Evolutionary conservation across 257 asterid genomes (phyloP), one percentile per base, ranked within the genome.

Genomic region (Petunia axillaris): DNA sequence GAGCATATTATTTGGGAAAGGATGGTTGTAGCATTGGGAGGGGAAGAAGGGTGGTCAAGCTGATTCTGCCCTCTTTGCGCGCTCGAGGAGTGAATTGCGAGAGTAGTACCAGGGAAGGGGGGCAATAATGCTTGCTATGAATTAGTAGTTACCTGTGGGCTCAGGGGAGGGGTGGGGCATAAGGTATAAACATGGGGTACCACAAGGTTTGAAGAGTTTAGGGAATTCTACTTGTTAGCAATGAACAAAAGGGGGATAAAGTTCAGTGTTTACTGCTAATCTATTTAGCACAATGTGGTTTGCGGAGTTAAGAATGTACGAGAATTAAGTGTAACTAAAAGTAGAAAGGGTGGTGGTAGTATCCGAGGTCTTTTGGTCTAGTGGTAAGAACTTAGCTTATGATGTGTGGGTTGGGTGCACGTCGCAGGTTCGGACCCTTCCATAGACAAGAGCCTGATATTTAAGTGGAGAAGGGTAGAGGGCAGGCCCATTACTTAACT

Each of bases 191-290:
- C 6, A 71, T 71, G 60, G 60, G 44, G 11, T 10, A 10, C 50
- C 60, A 25, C 13, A 44, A 50, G 62, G 62, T 50, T 50, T 73
- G 41, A 48, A 71, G 60, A 50, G 52, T 48, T 36, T 48, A 50
- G 35, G 43, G 77, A 2, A 71, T 71, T 71, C 77, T 50, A 2
- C 58, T 71, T 48, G 43, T 48, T 11, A 50, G 62, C 25, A 50
- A 48, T 25, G 6, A 48, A 6, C 35, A 35, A 35, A 50, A 11
- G 35, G 62, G 14, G 35, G 25, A 25, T 25, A 25, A 25, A 25
- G 35, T 73, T 73, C 4, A 16, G 6, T 8, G 46, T 6, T 10
- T 71, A 40, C 77, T 73, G 77, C 77, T 39, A 50, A 73, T 73
- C 36, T 48, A 36, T 48, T 73, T 73, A 44, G 60, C 46, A 25